Base-by-base conservation (phyloP, 2,329 filamentous ascomycete genomes). In the Botrytis galanthina region DNA sequence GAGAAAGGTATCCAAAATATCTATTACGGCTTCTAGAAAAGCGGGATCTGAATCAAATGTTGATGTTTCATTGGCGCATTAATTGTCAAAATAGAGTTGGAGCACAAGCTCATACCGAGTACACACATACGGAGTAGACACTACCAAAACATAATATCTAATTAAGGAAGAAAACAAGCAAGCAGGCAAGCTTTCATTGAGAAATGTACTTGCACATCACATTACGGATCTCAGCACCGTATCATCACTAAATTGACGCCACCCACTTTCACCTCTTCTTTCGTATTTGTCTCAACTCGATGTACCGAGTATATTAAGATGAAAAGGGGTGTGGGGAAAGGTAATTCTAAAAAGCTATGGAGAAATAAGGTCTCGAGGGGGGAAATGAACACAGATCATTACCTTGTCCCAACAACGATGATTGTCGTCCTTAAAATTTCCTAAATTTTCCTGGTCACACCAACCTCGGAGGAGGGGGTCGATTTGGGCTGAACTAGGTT, bases 11-110 rank as follows among this genome's bases (percentile, higher is more conserved):
- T 54, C n/a, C 20, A 42, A 32, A 42, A 29, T n/a, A 9, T 57
- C 10, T 10, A 32, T 26, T 9, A 42, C 9, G 20, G 18, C 48
- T 57, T 32, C n/a, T 57, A 69, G 35, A 69, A 42, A 51, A 57
- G 54, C 18, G 48, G 37, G n/a, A 37, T 44, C 37, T 29, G 18
- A 42, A 37, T 26, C 29, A n/a, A 37, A 48, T 42, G 26, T 32
- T 18, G 18, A 42, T 16, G 18, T 18, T 57, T 42, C 66, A 69
- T 69, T 69, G 66, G 66, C 66, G 66, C 66, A 57, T 57, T 42
- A 69, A 57, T 69, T 69, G 35, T 42, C 16, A 32, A 39, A 3
- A 42, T 29, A 35, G 26, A 32, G 8, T n/a, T 63, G 61, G 37
- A 42, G 42, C 35, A 54, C 26, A 20, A 67, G 5, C 8, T n/a